These are phyloP conservation scores for Fusarium stilboides DNA, from an alignment of 2,329 filamentous ascomycete species.

Conservation along the genomic window DNA sequence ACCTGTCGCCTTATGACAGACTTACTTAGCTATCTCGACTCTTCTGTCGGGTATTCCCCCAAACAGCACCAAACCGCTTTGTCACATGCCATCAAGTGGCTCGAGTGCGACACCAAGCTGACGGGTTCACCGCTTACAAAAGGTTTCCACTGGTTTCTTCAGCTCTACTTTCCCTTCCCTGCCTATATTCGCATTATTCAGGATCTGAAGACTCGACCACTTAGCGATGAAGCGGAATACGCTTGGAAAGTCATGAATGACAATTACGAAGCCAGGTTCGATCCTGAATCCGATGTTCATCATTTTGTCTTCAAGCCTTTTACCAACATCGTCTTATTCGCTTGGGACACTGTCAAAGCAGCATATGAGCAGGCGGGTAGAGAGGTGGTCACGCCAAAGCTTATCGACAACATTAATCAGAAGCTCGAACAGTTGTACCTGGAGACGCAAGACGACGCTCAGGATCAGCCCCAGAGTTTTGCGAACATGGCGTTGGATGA, in stretches of 20 bases:
- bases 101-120: slow-evolving; percentile 57
- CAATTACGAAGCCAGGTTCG: background rate
- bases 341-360: background rate
- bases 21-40: slow-evolving; percentile 53
- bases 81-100: slow-evolving; percentile 51
- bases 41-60: slow-evolving; percentile 47
- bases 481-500: background rate
- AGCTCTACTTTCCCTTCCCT: slow-evolving; percentile 58
- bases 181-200: slow-evolving; percentile 59
- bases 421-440: background rate
- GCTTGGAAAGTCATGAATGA: slow-evolving; percentile 18
- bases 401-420: background rate
- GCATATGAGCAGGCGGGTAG: background rate
- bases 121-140: slow-evolving; percentile 50
- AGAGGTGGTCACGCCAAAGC: background rate
- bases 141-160: slow-evolving; percentile 57
- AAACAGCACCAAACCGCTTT: slow-evolving; percentile 51
- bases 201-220: slow-evolving; percentile 45
- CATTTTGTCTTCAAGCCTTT: background rate
- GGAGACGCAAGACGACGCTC: fast-evolving
- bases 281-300: background rate
- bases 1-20: slow-evolving; percentile 66
- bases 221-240: background rate
- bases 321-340: slow-evolving; percentile 5
- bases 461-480: fast-evolving